Evolutionary conservation across 148 eudicot species (phyloP).

Genomic region (Salicornia ramosissima): DNA sequence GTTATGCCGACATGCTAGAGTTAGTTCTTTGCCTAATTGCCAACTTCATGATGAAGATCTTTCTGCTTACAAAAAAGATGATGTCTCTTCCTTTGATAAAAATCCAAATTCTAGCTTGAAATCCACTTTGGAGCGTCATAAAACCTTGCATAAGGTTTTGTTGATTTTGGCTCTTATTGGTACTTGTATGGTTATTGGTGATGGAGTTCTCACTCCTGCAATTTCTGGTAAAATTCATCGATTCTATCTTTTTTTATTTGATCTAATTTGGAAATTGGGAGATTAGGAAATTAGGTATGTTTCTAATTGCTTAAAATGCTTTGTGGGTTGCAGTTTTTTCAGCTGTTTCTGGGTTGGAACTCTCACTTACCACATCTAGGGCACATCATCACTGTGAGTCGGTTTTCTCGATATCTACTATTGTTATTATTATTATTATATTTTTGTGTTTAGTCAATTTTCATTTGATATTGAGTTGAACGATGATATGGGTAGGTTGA

Average conservation of each 20-base stretch:
- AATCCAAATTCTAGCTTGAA: conserved; percentile 28
- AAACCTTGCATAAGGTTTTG: conserved; percentile 46
- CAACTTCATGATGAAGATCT: conserved; percentile 43
- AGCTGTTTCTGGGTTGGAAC: conserved; percentile 33
- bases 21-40: conserved; percentile 55
- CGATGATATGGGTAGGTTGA: neutral
- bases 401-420: neutral
- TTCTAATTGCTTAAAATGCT: neutral
- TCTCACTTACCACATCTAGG: conserved; percentile 22
- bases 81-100: neutral
- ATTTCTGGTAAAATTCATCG: conserved; percentile 47
- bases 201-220: conserved; percentile 76
- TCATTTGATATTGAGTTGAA: neutral
- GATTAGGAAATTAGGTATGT: neutral
- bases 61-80: conserved; percentile 35
- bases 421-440: neutral
- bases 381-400: conserved; percentile 30
- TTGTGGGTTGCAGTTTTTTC: conserved; percentile 26
- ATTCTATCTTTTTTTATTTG: neutral
- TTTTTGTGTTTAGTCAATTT: neutral
- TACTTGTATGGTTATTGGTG: conserved; percentile 72
- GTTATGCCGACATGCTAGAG: conserved; percentile 61
- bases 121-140: conserved; percentile 49
- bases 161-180: conserved; percentile 72
- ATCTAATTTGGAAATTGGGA: neutral